Evolutionary conservation across 208 protist genomes (phyloP).

Genomic region (Crithidia sp.): DNA sequence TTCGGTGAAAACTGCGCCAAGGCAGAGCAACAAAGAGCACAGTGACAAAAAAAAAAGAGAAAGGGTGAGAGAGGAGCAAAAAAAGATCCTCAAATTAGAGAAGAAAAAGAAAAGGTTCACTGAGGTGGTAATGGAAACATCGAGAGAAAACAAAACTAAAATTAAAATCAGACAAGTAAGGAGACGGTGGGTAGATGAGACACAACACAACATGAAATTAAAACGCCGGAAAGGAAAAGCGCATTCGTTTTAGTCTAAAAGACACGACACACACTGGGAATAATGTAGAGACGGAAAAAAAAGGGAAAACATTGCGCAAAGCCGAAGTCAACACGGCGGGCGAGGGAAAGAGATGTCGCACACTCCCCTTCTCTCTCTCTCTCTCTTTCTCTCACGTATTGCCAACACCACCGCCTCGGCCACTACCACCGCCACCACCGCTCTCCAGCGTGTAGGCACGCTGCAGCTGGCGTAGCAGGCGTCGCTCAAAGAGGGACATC

Average conservation of each 20-base stretch:
- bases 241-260: neutral
- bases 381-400: too few species aligned
- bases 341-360: neutral
- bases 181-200: neutral
- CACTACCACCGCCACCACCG: neutral
- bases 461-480: constrained; percentile 16
- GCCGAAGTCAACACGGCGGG: too few species aligned
- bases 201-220: neutral
- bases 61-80: neutral
- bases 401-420: too few species aligned
- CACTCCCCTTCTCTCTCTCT: neutral
- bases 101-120: neutral
- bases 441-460: constrained; percentile 17
- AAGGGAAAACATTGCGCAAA: too few species aligned
- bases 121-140: neutral
- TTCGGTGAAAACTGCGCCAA: too few species aligned
- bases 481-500: constrained; percentile 31
- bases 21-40: too few species aligned
- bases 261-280: neutral
- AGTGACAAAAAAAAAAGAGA: neutral
- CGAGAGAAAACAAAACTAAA: neutral
- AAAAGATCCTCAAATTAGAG: neutral
- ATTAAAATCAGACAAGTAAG: neutral
- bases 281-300: neutral
- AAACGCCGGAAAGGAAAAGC: neutral